phyloP scores from a whole-genome alignment of 1,284 basidiomycete species.

The Cystobasidium pallidum region DNA sequence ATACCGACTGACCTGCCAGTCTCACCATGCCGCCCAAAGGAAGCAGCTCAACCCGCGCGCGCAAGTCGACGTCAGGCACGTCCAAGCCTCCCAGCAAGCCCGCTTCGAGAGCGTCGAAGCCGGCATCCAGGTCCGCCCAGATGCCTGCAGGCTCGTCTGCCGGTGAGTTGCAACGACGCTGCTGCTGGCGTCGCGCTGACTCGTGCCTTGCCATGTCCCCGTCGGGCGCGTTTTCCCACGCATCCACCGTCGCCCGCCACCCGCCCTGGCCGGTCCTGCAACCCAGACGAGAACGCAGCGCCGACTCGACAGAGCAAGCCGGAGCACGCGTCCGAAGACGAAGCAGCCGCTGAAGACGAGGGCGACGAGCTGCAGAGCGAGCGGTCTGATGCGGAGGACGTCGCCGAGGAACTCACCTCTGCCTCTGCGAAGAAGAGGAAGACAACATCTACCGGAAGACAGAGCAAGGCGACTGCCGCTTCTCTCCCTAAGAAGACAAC shows the following conservation, averaged over 20 bases:
- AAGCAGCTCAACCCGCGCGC: background rate
- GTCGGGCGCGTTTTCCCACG: too few relatives aligned
- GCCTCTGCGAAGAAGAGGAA: slow-evolving; percentile 17
- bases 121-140: slow-evolving; percentile 6
- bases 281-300: slow-evolving; percentile 19
- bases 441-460: slow-evolving; percentile 13
- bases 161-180: background rate
- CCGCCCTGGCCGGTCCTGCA: background rate
- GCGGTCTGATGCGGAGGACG: slow-evolving; percentile 25
- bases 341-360: slow-evolving; percentile 16
- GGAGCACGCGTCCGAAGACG: slow-evolving; percentile 3
- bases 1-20: too few relatives aligned
- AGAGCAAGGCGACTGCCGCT: slow-evolving; percentile 1
- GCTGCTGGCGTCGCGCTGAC: background rate
- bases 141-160: background rate
- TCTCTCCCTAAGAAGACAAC: slow-evolving; percentile 28
- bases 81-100: slow-evolving; percentile 14
- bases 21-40: slow-evolving; percentile 14
- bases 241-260: background rate
- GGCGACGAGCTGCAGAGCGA: slow-evolving; percentile 23
- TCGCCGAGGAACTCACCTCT: slow-evolving; percentile 15
- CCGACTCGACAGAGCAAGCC: background rate
- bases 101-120: background rate
- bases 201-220: too few relatives aligned
- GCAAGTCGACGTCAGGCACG: slow-evolving; percentile 1